phyloP scores from a whole-genome alignment of 1,284 basidiomycete species.

The Laetiporus sulphureus region DNA sequence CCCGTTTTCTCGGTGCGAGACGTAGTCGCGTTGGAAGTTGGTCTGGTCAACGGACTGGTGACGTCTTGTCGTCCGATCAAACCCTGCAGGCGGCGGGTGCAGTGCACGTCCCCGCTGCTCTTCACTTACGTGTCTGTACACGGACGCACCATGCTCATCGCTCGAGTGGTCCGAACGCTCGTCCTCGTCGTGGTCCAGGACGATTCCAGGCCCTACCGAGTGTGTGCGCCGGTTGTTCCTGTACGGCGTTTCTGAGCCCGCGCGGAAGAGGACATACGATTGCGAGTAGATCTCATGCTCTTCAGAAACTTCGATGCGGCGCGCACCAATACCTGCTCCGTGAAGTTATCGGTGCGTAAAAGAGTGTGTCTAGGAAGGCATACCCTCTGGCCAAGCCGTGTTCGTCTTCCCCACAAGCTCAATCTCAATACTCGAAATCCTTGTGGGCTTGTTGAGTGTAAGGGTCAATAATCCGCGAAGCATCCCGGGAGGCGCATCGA shows the following conservation, averaged over 20 bases:
- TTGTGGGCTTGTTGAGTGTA: conserved; percentile 75
- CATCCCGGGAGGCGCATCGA: conserved; percentile 63
- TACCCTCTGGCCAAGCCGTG: conserved; percentile 83
- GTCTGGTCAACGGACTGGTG: conserved; percentile 30
- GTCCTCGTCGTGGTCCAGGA: conserved; percentile 30
- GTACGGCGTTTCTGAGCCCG: conserved; percentile 28
- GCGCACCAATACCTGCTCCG: conserved; percentile 65
- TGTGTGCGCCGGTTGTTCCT: conserved; percentile 43
- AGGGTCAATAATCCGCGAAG: conserved; percentile 86
- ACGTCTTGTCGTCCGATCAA: conserved; percentile 14
- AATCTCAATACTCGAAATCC: conserved; percentile 82
- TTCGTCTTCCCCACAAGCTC: conserved; percentile 67
- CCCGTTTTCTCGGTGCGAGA: conserved; percentile 21
- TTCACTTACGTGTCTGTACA: neutral
- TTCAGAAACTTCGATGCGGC: conserved; percentile 76
- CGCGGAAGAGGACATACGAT: conserved; percentile 71
- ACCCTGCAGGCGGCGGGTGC: neutral
- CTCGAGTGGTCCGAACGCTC: conserved; percentile 29
- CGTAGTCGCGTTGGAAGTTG: conserved; percentile 23
- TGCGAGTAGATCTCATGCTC: conserved; percentile 75
- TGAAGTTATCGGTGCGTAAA: conserved; percentile 1
- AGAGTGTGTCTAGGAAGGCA: neutral
- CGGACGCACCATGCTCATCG: conserved; percentile 12
- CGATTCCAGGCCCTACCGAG: conserved; percentile 74
- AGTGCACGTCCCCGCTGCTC: conserved; percentile 17